phyloP scores from a whole-genome alignment of 352 stramenopile species.

The Globisporangium uncinulatum region DNA sequence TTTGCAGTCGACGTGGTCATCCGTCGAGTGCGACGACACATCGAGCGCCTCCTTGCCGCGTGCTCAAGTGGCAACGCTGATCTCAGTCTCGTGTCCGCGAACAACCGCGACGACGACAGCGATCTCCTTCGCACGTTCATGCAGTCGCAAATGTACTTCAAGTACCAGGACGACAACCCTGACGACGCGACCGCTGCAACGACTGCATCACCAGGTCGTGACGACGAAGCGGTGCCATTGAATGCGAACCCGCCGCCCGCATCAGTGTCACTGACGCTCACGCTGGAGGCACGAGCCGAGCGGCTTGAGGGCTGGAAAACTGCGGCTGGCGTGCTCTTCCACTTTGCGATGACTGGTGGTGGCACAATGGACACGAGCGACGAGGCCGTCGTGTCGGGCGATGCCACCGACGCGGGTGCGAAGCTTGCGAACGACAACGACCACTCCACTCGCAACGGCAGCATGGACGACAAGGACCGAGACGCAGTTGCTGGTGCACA shows the following conservation, averaged over 20 bases:
- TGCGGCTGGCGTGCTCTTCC: conserved; percentile 25
- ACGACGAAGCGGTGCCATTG: not conserved
- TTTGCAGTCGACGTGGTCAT: conserved; percentile 43
- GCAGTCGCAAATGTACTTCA: conserved; percentile 51
- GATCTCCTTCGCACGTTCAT: conserved; percentile 25
- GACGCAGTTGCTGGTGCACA: not conserved
- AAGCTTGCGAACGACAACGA: not conserved
- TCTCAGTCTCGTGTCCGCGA: not conserved
- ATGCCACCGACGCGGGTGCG: not conserved
- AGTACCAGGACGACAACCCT: conserved; percentile 37
- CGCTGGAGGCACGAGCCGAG: not conserved
- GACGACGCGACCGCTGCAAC: no score
- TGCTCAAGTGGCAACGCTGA: conserved; percentile 7
- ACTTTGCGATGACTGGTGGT: conserved; percentile 31
- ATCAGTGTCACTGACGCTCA: not conserved
- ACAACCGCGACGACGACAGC: conserved; percentile 6
- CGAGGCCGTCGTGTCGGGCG: not conserved
- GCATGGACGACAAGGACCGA: not conserved
- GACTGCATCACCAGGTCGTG: not conserved
- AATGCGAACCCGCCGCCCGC: not conserved
- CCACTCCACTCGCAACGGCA: not conserved
- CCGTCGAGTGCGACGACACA: conserved; percentile 33
- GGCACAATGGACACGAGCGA: conserved; percentile 1
- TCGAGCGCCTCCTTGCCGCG: conserved; percentile 27
- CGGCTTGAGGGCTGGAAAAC: conserved; percentile 18